Percentiles rank a stretch among this genome's conserved stretches.
These are phyloP conservation scores for Yamadazyma mexicana DNA, from an alignment of 1,139 yeast genomes.

Conservation along the genomic window DNA sequence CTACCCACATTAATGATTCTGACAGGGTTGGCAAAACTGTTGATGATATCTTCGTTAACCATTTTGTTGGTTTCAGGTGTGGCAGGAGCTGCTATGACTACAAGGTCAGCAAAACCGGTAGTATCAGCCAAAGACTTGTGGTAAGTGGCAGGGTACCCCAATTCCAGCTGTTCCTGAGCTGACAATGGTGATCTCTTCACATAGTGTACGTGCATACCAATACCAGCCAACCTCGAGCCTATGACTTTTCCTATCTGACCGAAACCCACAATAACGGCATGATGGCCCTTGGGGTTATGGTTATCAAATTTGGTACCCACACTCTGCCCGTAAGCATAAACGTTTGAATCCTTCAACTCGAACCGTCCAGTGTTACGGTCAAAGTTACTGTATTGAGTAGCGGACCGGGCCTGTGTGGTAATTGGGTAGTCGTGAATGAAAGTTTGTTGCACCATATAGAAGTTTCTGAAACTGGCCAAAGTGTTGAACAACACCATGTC, in stretches of 20 bases:
- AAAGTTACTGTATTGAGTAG: slow-evolving; percentile 35
- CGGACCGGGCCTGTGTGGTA: slow-evolving; percentile 43
- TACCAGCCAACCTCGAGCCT: slow-evolving; percentile 52
- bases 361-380: slow-evolving; percentile 35
- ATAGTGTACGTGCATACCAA: slow-evolving; percentile 71
- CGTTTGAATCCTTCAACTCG: slow-evolving; percentile 27
- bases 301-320: slow-evolving; percentile 32
- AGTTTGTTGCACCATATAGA: slow-evolving; percentile 47
- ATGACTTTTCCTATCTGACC: slow-evolving; percentile 74
- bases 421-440: slow-evolving; percentile 29
- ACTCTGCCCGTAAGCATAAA: slow-evolving; percentile 50
- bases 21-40: slow-evolving; percentile 50
- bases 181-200: slow-evolving; percentile 55
- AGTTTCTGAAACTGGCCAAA: slow-evolving; percentile 62
- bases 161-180: slow-evolving; percentile 28
- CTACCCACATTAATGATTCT: slow-evolving; percentile 78
- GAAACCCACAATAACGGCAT: slow-evolving; percentile 71
- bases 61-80: slow-evolving; percentile 57
- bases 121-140: slow-evolving; percentile 38
- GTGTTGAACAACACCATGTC: slow-evolving; percentile 67
- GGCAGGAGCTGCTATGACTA: slow-evolving; percentile 71
- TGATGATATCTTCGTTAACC: slow-evolving; percentile 50
- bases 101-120: slow-evolving; percentile 49
- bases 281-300: slow-evolving; percentile 55
- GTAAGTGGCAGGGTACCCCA: slow-evolving; percentile 49